Evolutionary conservation across 805 yeast species (phyloP).

Genomic region (Candida bentonensis): DNA sequence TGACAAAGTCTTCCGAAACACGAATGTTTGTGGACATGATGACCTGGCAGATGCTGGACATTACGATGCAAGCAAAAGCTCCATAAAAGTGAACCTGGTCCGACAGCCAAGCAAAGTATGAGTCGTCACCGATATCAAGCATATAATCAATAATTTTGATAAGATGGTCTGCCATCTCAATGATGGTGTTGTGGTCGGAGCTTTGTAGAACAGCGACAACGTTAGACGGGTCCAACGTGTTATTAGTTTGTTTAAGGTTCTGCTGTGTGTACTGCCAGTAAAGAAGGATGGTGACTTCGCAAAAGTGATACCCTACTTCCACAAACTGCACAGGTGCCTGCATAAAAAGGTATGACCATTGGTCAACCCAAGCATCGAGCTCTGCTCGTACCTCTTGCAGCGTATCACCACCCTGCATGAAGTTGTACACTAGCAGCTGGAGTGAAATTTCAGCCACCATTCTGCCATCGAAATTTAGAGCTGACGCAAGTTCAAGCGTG

Average conservation of each 20-base stretch:
- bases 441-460: slow-evolving; percentile 65
- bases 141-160: slow-evolving; percentile 29
- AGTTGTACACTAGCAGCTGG: slow-evolving; percentile 43
- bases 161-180: slow-evolving; percentile 29
- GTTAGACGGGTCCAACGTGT: slow-evolving; percentile 1
- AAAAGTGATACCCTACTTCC: slow-evolving; percentile 54
- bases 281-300: slow-evolving; percentile 36
- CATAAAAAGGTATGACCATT: slow-evolving; percentile 54
- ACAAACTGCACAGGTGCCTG: slow-evolving; percentile 66
- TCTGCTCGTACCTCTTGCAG: slow-evolving; percentile 31
- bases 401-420: slow-evolving; percentile 28
- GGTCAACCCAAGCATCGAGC: slow-evolving; percentile 45
- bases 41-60: slow-evolving; percentile 2
- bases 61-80: slow-evolving; percentile 7
- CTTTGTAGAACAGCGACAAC: slow-evolving; percentile 1
- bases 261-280: slow-evolving; percentile 20
- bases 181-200: slow-evolving; percentile 14
- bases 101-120: slow-evolving; percentile 54
- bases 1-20: background rate
- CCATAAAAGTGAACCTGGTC: slow-evolving; percentile 48
- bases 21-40: background rate
- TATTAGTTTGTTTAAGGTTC: slow-evolving; percentile 6
- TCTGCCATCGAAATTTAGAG: slow-evolving; percentile 72
- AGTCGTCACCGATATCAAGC: slow-evolving; percentile 30
- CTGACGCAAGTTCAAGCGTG: slow-evolving; percentile 39